Conservation (phyloP, 192 early-diverging fungal genomes). For the Coemansia furcata region DNA sequence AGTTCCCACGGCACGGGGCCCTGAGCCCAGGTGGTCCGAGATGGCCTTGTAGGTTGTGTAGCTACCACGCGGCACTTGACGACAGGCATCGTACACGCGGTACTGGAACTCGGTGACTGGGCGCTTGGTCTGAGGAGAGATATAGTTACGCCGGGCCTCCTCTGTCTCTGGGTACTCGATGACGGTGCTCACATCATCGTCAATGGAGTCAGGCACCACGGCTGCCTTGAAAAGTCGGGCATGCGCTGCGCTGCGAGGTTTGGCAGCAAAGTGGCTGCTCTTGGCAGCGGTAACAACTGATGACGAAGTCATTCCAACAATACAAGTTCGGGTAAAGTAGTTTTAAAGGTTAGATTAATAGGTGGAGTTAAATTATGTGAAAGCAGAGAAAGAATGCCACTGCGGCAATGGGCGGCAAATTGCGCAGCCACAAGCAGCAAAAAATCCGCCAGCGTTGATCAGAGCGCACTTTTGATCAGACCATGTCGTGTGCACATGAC, state of each 20-base stretch:
- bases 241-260: slow-evolving; percentile 30
- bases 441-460: not conserved
- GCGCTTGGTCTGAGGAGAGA: slow-evolving; percentile 58
- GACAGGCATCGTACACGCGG: slow-evolving; percentile 66
- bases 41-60: slow-evolving; percentile 69
- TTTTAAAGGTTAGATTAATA: not conserved
- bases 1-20: slow-evolving; percentile 65
- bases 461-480: not conserved
- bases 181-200: slow-evolving; percentile 51
- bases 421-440: not conserved
- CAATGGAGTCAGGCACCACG: slow-evolving; percentile 34
- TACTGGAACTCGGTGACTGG: slow-evolving; percentile 71
- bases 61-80: slow-evolving; percentile 63
- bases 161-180: slow-evolving; percentile 52
- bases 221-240: slow-evolving; percentile 29
- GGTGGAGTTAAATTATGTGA: not conserved
- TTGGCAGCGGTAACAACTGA: slow-evolving; percentile 14
- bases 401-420: not conserved
- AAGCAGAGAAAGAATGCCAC: not conserved
- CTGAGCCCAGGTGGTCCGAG: slow-evolving; percentile 59
- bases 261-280: slow-evolving; percentile 25
- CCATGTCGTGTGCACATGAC: not conserved
- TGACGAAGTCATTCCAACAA: not conserved
- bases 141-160: slow-evolving; percentile 43
- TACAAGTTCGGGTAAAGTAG: not conserved